phyloP scores from a whole-genome alignment of 495 filamentous ascomycete species.

The Entonaema liquescens region DNA sequence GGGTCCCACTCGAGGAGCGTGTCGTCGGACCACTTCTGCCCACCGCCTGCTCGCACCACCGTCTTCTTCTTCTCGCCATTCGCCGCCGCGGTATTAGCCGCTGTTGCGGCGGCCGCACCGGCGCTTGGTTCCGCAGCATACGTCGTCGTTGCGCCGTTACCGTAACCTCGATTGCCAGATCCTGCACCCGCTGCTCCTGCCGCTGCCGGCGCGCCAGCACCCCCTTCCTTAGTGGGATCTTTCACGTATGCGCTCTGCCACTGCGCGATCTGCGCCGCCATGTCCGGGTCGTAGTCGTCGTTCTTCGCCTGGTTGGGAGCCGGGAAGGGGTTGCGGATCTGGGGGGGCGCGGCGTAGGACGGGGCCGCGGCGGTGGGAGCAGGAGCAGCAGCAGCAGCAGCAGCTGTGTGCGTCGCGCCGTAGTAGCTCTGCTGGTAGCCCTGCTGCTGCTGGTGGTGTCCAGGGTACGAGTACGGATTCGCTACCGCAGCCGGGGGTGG shows the following conservation, averaged over 20 bases:
- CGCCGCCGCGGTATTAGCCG: constrained; percentile 55
- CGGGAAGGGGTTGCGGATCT: constrained; percentile 88
- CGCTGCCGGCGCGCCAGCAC: constrained; percentile 21
- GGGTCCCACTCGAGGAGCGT: constrained; percentile 96
- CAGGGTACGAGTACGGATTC: constrained; percentile 48
- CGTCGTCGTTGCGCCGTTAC: constrained; percentile 25
- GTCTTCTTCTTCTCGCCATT: constrained; percentile 67
- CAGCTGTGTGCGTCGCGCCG: constrained; percentile 54
- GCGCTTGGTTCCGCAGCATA: constrained; percentile 40
- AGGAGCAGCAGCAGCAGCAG: constrained; percentile 28
- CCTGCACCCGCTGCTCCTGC: constrained; percentile 34
- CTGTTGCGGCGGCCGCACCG: constrained; percentile 49
- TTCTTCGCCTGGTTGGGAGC: constrained; percentile 62
- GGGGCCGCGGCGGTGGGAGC: constrained; percentile 22
- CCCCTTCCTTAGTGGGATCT: constrained; percentile 49
- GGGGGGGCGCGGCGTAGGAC: constrained; percentile 67
- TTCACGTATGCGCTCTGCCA: constrained; percentile 93
- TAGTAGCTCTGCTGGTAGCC: constrained; percentile 58
- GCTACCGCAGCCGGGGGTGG: constrained; percentile 46
- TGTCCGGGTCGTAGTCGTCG: constrained; percentile 75
- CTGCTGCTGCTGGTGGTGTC: constrained; percentile 56
- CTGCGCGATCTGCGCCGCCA: constrained; percentile 92
- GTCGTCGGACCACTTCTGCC: constrained; percentile 86
- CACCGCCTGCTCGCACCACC: constrained; percentile 85
- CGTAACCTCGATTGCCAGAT: constrained; percentile 34